Evolutionary conservation across 768 basidiomycete genomes (phyloP).

Genomic region (Lyophyllum shimeji): DNA sequence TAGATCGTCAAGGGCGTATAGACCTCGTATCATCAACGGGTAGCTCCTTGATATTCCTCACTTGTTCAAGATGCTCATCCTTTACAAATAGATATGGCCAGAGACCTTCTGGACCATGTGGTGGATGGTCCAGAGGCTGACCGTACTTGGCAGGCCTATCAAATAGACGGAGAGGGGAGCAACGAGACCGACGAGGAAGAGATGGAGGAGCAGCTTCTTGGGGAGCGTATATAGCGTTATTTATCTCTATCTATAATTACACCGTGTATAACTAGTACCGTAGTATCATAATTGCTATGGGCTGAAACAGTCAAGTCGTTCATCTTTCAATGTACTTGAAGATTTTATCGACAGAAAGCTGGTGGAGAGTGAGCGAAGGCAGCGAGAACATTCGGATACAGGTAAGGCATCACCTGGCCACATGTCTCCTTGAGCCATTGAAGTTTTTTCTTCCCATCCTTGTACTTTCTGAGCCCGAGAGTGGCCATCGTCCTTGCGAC

Average conservation of each 20-base stretch:
- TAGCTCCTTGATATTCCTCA: conserved; percentile 24
- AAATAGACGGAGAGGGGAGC: conserved; percentile 41
- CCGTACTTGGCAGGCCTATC: conserved; percentile 60
- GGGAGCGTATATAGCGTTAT: conserved; percentile 16
- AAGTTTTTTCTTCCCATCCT: conserved; percentile 38
- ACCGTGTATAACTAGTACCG: neutral
- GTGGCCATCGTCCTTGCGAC: conserved; percentile 40
- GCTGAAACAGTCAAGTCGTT: neutral
- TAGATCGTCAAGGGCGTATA: conserved; percentile 35
- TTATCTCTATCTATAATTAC: neutral
- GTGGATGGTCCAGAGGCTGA: conserved; percentile 75
- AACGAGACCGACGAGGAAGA: conserved; percentile 56
- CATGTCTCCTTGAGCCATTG: conserved; percentile 63
- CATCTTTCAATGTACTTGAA: conserved; percentile 8
- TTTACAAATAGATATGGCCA: conserved; percentile 47
- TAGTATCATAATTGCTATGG: neutral
- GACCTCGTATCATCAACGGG: conserved; percentile 50
- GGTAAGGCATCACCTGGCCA: conserved; percentile 33
- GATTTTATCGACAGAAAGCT: conserved; percentile 12
- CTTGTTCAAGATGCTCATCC: conserved; percentile 1
- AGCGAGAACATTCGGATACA: neutral
- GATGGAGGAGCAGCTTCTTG: conserved; percentile 50
- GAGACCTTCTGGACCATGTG: conserved; percentile 63
- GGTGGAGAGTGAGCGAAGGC: neutral
- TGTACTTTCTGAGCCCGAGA: conserved; percentile 30